These are phyloP conservation scores for Lumnitzera racemosa DNA, from an alignment of 345 rosid species.

Conservation along the genomic window DNA sequence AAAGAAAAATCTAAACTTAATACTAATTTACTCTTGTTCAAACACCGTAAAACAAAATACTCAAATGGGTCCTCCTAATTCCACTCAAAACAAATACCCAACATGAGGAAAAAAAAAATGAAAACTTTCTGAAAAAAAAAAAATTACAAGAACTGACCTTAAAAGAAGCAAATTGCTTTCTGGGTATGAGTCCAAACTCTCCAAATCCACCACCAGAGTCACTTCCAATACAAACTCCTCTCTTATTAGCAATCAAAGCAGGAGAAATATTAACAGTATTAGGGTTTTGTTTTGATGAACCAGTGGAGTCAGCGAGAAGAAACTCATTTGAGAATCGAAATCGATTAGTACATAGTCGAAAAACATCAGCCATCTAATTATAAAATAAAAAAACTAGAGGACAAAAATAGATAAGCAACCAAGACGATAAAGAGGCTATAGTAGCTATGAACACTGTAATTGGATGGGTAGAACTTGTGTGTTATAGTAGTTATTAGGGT, in stretches of 20 bases:
- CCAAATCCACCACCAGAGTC: constrained; percentile 18
- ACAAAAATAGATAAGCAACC: no score
- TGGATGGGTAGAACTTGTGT: no score
- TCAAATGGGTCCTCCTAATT: no score
- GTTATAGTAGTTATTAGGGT: no score
- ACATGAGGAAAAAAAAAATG: neutral
- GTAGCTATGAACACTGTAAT: no score
- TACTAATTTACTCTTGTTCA: no score
- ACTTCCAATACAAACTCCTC: constrained; percentile 22
- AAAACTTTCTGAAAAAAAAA: neutral
- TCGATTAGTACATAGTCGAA: constrained; percentile 12
- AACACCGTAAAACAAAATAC: no score
- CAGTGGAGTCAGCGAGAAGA: constrained; percentile 26
- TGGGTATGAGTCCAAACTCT: constrained; percentile 16
- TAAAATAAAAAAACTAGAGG: no score
- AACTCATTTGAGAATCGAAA: constrained; percentile 31
- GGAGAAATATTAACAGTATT: constrained; percentile 21
- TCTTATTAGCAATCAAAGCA: constrained; percentile 26
- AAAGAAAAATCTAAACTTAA: no score
- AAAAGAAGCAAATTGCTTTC: constrained; percentile 27
- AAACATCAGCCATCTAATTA: constrained; percentile 56
- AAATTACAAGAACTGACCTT: constrained; percentile 30
- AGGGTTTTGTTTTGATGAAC: constrained; percentile 27
- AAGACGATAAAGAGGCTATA: no score
- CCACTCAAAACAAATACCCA: constrained; percentile 5